Percentiles rank a stretch among this genome's conserved stretches.
phyloP scores from a whole-genome alignment of 805 yeast genomes.

The Yarrowia sp. region DNA sequence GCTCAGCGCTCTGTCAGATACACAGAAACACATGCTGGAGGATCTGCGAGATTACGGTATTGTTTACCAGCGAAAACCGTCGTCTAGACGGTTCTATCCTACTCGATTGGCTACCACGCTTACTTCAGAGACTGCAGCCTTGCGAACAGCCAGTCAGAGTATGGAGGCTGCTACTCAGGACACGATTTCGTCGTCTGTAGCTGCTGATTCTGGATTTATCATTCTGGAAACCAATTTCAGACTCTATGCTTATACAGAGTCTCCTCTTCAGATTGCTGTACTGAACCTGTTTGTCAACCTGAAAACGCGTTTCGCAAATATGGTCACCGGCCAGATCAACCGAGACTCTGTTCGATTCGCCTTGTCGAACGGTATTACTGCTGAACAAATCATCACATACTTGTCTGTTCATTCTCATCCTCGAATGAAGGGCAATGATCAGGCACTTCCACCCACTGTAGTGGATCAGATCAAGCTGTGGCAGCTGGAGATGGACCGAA shows the following conservation, averaged over 20 bases:
- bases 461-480: constrained; percentile 92
- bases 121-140: constrained; percentile 75
- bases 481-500: constrained; percentile 95
- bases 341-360: constrained; percentile 89
- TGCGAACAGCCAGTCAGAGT: constrained; percentile 71
- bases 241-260: constrained; percentile 86
- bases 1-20: constrained; percentile 63
- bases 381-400: constrained; percentile 89
- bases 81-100: constrained; percentile 73
- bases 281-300: constrained; percentile 83
- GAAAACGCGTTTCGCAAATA: constrained; percentile 78
- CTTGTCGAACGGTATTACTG: constrained; percentile 81
- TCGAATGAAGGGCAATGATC: constrained; percentile 66
- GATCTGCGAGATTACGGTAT: constrained; percentile 91
- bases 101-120: constrained; percentile 86
- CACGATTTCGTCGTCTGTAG: constrained; percentile 32
- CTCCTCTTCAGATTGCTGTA: constrained; percentile 93
- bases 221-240: constrained; percentile 93
- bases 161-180: constrained; percentile 59
- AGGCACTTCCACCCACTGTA: constrained; percentile 90
- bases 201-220: constrained; percentile 48
- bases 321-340: constrained; percentile 91
- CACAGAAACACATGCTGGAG: constrained; percentile 81
- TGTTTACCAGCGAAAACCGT: constrained; percentile 64
- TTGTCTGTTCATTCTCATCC: constrained; percentile 91